Conservation (phyloP, 1,284 basidiomycete genomes). For the Ganoderma lingzhi region DNA sequence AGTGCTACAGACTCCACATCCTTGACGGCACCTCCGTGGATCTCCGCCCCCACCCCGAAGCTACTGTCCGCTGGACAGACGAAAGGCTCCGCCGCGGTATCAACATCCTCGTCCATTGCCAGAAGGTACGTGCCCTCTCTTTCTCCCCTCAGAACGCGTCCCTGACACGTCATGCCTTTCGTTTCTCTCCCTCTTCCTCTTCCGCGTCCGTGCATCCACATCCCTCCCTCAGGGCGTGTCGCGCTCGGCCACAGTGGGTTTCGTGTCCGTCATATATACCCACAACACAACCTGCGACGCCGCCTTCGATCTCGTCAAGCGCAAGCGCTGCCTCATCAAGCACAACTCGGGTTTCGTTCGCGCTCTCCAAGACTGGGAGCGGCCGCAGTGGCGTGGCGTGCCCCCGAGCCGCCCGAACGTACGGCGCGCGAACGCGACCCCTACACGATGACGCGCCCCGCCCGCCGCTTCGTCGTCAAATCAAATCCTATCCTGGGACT, state of each 20-base stretch:
- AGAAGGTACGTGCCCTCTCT: conserved; percentile 61
- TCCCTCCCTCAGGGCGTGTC: conserved; percentile 63
- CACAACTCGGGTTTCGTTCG: conserved; percentile 67
- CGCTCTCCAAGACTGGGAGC: conserved; percentile 40
- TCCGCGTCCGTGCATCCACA: conserved; percentile 22
- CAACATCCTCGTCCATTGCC: conserved; percentile 72
- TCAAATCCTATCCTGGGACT: too few species aligned
- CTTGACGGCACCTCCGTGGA: conserved; percentile 63
- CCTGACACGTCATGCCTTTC: background rate
- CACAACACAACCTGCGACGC: conserved; percentile 73
- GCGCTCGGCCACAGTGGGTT: conserved; percentile 69
- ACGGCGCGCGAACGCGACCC: conserved; percentile 35
- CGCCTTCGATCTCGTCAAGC: conserved; percentile 63
- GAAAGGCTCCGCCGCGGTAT: conserved; percentile 54
- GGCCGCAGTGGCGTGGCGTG: conserved; percentile 29
- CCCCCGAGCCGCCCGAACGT: conserved; percentile 25
- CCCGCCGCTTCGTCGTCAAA: background rate
- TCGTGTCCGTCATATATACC: conserved; percentile 72
- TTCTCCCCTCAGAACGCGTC: conserved; percentile 14
- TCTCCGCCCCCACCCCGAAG: conserved; percentile 61
- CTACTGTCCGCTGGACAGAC: conserved; percentile 63
- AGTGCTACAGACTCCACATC: conserved; percentile 71
- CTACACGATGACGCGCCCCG: conserved; percentile 21
- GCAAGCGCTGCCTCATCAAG: conserved; percentile 69
- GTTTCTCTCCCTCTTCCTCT: background rate